Evolutionary conservation across 192 early-diverging fungal genomes (phyloP), one percentile per base, ranked within the genome.

Genomic region (Chytriomyces hyalinus): DNA sequence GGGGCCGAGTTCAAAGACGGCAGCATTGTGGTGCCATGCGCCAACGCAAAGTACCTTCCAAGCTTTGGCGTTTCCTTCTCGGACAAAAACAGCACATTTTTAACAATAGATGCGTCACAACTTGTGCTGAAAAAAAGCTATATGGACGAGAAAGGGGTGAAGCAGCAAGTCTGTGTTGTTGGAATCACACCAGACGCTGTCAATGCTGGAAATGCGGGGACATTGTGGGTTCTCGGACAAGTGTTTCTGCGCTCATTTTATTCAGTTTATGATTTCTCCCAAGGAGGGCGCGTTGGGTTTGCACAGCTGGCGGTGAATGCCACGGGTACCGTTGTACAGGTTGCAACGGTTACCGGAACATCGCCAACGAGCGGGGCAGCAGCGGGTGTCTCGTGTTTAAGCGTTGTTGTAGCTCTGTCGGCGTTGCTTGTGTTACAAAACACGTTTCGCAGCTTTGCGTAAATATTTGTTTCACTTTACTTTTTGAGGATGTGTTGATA

Each of bases 251-350:
- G 17, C 10, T 11, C 10, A 3, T 64, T 24, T 26, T 22, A 22
- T 26, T 24, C 62, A 17, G 62, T 64, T 10, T 64, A 24, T 64
- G 62, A 64, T 28, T 64, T 24, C 28, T 15, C 62, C 17, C 10
- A 64, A 11, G 62, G 62, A 11, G 62, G 62, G 62, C 17, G 62
- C 15, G 20, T 64, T 64, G 62, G 62, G 17, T 64, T 64, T 64
- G 62, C 62, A 64, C 15, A 11, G 15, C n/a, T 28, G 3, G 53
- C 20, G 53, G 53, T 13, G 20, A 57, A 20, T 17, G 20, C 15
- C 15, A 57, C 15, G 53, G 53, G 13, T 57, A 36, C 36, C 36
- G 36, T 36, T 36, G 36, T 36, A 4, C 36, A 36, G 36, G 36
- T 36, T 36, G 36, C 36, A 36, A 36, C 36, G 36, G 36, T 36